Base-by-base conservation (phyloP, 2,329 filamentous ascomycete species). In the Helicocarpus griseus region DNA sequence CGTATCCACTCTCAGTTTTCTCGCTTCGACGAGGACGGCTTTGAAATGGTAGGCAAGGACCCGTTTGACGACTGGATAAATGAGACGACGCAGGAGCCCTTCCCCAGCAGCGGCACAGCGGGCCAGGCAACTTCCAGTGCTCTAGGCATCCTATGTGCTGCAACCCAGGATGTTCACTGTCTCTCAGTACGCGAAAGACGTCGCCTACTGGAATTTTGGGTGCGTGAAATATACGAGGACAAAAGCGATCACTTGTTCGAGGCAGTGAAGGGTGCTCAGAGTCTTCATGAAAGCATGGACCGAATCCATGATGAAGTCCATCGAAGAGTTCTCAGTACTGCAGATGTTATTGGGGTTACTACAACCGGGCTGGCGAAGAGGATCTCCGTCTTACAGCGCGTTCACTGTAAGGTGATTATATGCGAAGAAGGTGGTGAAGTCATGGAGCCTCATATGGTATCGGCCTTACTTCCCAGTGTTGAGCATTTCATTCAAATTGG, bases 371-470 rank as follows among this genome's bases (percentile, higher is more conserved):
- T 57, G 39, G 63, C 63, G n/a, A 54, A 46, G 24, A 50, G 60
- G 8, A 59, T 56, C 52, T 46, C 53, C 61, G 86, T 70, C 0
- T 62, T 79, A 0, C 66, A 53, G 44, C 6, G 59, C 53, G 35
- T 67, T 48, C 57, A 17, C 49, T 3, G 41, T 11, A 7, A 53
- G 38, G 47, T 85, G 0, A 61, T 87, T 13, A 61, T 87, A 0
- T 83, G 79, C 31, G 83, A 87, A 61, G 83, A 87, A 59, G 83
- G 83, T 1, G 83, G 77, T 0, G 83, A 87, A 54, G 79, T 87
- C 0, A 68, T 86, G 26, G 83, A 87, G 61, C 72, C 79, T 0
- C 82, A 86, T 53, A 68, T 62, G 5, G 56, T 73, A 4, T 61
- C 65, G 3, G 58, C 69, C 2, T 54, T 73, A 1, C 54, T 73